phyloP scores from a whole-genome alignment of 1,284 basidiomycete species.

The Rhodotorula sp. region DNA sequence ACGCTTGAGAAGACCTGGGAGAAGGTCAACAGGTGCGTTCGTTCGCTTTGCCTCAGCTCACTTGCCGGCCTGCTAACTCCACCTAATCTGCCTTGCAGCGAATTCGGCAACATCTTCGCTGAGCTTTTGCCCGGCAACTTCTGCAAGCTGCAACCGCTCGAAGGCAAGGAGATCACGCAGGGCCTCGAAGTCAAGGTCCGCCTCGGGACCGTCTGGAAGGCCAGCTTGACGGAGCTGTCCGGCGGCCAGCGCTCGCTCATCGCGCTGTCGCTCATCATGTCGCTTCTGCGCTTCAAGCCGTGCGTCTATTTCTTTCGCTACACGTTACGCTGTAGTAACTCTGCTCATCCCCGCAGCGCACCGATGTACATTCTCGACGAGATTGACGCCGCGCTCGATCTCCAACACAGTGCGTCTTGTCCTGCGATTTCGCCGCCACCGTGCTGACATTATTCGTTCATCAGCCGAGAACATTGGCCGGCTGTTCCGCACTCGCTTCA shows the following conservation, averaged over 20 bases:
- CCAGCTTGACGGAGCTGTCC: constrained; percentile 91
- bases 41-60: not conserved
- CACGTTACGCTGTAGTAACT: not conserved
- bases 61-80: not conserved
- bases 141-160: constrained; percentile 89
- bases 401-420: constrained; percentile 74
- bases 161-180: constrained; percentile 87
- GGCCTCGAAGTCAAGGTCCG: constrained; percentile 97
- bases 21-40: constrained; percentile 81
- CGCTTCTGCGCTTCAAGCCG: constrained; percentile 88
- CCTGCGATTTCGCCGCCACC: not conserved
- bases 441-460: not conserved
- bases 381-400: constrained; percentile 84
- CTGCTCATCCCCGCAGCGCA: constrained; percentile 53
- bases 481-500: constrained; percentile 94
- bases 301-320: constrained; percentile 53
- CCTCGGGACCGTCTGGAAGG: constrained; percentile 94
- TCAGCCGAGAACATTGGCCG: constrained; percentile 81
- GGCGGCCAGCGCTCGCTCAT: constrained; percentile 98
- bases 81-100: constrained; percentile 58
- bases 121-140: constrained; percentile 96
- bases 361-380: constrained; percentile 99
- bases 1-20: constrained; percentile 92
- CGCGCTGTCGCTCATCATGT: constrained; percentile 96
- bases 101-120: constrained; percentile 95